phyloP scores from a whole-genome alignment of 768 basidiomycete species.

The Suillus alpinus region DNA sequence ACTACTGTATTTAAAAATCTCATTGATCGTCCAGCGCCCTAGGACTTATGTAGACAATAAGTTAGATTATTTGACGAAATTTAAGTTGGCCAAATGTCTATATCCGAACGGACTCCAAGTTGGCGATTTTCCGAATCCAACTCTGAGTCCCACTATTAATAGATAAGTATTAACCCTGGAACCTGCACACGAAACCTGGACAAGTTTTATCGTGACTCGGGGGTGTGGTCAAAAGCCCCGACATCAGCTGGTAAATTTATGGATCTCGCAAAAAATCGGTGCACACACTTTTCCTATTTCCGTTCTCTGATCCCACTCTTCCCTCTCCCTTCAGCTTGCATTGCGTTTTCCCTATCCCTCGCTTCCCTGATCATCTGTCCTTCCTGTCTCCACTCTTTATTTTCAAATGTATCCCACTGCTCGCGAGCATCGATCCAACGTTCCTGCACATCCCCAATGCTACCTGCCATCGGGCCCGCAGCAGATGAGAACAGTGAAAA shows the following conservation, averaged over 20 bases:
- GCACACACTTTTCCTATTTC: constrained; percentile 13
- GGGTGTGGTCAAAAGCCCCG: background rate
- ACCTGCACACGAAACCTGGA: background rate
- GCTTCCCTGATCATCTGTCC: constrained; percentile 44
- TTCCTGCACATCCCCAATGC: constrained; percentile 82
- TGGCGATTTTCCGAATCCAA: no score
- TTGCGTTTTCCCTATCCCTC: constrained; percentile 15
- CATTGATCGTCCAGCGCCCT: no score
- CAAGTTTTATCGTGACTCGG: background rate
- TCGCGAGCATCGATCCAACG: constrained; percentile 88
- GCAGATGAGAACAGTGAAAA: constrained; percentile 69
- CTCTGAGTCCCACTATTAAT: no score
- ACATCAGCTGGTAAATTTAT: background rate
- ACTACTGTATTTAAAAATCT: no score
- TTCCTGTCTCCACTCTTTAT: constrained; percentile 71
- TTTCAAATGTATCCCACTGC: constrained; percentile 81
- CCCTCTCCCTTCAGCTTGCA: background rate
- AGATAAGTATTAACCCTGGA: background rate
- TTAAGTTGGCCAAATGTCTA: no score
- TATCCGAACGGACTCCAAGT: no score
- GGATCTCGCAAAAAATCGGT: background rate
- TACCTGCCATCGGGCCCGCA: constrained; percentile 49
- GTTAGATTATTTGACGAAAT: no score
- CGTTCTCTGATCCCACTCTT: constrained; percentile 26
- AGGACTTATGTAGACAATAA: background rate